Evolutionary conservation across 192 early-diverging fungal species (phyloP), one percentile per base, ranked within the genome.

Genomic region (Cetraspora pellucida): DNA sequence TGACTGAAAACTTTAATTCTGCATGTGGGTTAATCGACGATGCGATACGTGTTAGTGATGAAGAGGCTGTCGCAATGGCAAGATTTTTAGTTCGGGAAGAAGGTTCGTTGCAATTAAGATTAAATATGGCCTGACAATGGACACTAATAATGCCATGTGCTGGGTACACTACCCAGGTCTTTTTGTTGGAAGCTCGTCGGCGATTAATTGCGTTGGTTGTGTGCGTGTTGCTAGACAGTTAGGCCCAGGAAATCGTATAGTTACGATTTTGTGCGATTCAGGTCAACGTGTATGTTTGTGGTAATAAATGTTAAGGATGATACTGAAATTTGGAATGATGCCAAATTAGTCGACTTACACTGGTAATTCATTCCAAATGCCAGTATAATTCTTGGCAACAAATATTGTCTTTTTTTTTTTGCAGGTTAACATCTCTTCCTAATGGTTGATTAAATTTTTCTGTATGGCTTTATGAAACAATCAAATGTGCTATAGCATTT

Each of bases 201-300:
- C 95, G 1, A 91, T 99, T 47, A 97, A 99, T 81, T 94, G 93
- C 77, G 95, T 97, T 5, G 95, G 93, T 7, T 94, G 95, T 31
- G 87, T 94, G 21, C 78, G 90, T 44, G 86, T 91, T 17, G 97
- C 96, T 14, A 84, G 86, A 19, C 65, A 83, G 49, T 83, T 98
- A 30, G 95, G 96, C 11, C 95, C 95, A 3, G 95, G 96, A 17
- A 92, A 96, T 79, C 92, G 91, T 13, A 88, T 99, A 52, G 95
- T 99, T 21, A 99, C 97, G 0, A 69, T 99, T 16, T 85, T 99
- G 46, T 93, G 93, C 66, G 97, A 99, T 78, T 88, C 89, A 75
- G 97, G 97, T 1, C 91, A 93, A 52, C 86, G 97, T 30, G 71
- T 17, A 44, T 21, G n/a, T 37, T 44, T 65, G 13, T 19, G 10